These are phyloP conservation scores for Pichia gijzeniarum DNA, from an alignment of 805 yeast genomes.

Conservation along the genomic window DNA sequence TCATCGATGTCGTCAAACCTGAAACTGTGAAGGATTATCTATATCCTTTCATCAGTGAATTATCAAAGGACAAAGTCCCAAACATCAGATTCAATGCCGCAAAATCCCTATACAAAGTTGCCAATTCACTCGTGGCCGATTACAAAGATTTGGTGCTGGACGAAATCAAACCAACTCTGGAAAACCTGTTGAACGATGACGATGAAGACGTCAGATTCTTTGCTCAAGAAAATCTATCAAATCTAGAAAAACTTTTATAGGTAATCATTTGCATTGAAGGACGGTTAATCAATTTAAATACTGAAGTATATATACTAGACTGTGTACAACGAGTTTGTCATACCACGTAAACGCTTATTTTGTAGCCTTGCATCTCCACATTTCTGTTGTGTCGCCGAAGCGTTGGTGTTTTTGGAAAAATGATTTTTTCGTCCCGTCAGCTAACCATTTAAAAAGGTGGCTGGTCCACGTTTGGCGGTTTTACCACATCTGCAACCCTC, in stretches of 20 bases:
- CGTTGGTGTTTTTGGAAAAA: too few species aligned
- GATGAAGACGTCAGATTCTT: conserved; percentile 85
- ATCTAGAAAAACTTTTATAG: conserved; percentile 17
- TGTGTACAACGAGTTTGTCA: too few species aligned
- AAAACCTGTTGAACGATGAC: conserved; percentile 54
- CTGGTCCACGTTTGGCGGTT: too few species aligned
- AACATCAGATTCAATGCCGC: conserved; percentile 95
- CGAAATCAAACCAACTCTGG: conserved; percentile 59
- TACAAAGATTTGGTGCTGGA: conserved; percentile 36
- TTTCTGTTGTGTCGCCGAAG: too few species aligned
- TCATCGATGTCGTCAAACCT: conserved; percentile 64
- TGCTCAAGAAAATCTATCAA: conserved; percentile 47
- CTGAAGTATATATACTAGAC: too few species aligned
- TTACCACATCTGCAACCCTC: too few species aligned
- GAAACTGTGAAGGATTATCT: conserved; percentile 55
- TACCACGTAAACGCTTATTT: too few species aligned
- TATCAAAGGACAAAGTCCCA: conserved; percentile 80
- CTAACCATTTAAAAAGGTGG: too few species aligned
- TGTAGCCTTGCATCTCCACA: too few species aligned
- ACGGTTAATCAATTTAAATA: too few species aligned
- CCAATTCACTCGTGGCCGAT: conserved; percentile 40
- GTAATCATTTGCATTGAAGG: not conserved
- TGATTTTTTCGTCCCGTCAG: too few species aligned
- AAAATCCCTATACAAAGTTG: conserved; percentile 62
- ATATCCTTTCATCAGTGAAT: conserved; percentile 70